These are phyloP conservation scores for Fraxinus latifolia DNA, from an alignment of 305 asterid species.

Conservation along the genomic window DNA sequence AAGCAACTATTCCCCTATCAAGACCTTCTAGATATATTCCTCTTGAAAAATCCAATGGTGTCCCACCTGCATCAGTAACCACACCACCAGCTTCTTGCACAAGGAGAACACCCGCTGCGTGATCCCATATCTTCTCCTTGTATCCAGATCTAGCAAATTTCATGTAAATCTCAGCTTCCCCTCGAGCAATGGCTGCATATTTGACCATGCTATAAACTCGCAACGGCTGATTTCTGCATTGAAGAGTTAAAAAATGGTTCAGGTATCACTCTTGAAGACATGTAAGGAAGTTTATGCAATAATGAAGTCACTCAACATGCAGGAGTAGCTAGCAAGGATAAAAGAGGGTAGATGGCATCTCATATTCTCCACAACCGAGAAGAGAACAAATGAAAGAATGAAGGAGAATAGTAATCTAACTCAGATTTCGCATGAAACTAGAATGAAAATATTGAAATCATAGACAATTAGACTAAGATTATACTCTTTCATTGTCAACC, in stretches of 20 bases:
- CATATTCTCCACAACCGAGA: not conserved
- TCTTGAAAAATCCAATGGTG: constrained; percentile 53
- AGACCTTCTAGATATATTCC: constrained; percentile 69
- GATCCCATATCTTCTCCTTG: constrained; percentile 83
- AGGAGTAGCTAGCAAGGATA: not conserved
- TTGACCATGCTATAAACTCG: constrained; percentile 81
- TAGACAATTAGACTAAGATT: not conserved
- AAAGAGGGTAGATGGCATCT: not conserved
- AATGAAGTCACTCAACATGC: not conserved
- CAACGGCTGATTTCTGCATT: constrained; percentile 61
- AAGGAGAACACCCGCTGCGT: constrained; percentile 76
- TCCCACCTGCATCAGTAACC: constrained; percentile 77
- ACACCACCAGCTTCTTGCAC: constrained; percentile 80
- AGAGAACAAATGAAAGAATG: not conserved
- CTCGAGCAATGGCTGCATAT: constrained; percentile 80
- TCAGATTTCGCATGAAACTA: not conserved
- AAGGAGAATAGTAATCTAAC: not conserved
- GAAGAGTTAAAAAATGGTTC: not conserved
- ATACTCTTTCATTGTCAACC: not conserved
- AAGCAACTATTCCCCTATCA: constrained; percentile 67
- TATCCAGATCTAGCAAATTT: constrained; percentile 65
- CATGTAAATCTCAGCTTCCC: constrained; percentile 78
- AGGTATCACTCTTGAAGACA: not conserved
- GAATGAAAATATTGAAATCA: not conserved
- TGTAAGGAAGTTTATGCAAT: not conserved